A percentile compares a stretch with the other conserved stretches of the same genome.
These are phyloP conservation scores for Acer campestre DNA, from an alignment of 345 rosid genomes.

Conservation along the genomic window DNA sequence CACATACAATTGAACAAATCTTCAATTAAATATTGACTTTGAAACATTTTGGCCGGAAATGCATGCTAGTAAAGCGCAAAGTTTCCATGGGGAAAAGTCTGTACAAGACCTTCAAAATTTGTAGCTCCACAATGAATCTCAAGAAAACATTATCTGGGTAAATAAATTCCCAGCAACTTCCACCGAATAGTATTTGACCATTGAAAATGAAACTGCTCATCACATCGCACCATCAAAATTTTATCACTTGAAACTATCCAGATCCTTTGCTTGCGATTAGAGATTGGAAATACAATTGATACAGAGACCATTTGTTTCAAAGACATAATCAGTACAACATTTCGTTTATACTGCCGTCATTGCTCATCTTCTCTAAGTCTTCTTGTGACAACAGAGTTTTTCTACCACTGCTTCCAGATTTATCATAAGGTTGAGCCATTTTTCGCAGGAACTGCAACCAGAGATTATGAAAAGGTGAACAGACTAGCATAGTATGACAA, in stretches of 20 bases:
- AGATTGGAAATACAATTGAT: neutral
- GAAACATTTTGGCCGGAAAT: neutral
- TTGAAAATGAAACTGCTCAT: neutral
- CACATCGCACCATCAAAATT: neutral
- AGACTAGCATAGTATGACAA: neutral
- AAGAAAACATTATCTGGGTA: neutral
- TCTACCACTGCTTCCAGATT: conserved; percentile 53
- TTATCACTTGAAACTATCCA: neutral
- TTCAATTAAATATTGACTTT: neutral
- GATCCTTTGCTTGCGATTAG: neutral
- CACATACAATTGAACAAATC: neutral
- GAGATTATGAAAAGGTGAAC: neutral
- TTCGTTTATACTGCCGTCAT: conserved; percentile 49
- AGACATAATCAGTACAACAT: conserved; percentile 31
- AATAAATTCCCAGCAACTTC: neutral
- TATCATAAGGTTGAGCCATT: conserved; percentile 98
- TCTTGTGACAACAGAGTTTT: conserved; percentile 86
- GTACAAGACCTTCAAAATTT: conserved; percentile 1
- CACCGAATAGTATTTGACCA: neutral
- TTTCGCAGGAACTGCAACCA: conserved; percentile 74
- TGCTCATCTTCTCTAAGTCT: conserved; percentile 81
- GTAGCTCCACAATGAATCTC: neutral
- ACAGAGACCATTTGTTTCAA: neutral
- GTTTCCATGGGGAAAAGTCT: neutral
- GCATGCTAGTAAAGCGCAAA: neutral